These are phyloP conservation scores for Xylariaceae sp. DNA, from an alignment of 2,329 filamentous ascomycete species.

Conservation along the genomic window DNA sequence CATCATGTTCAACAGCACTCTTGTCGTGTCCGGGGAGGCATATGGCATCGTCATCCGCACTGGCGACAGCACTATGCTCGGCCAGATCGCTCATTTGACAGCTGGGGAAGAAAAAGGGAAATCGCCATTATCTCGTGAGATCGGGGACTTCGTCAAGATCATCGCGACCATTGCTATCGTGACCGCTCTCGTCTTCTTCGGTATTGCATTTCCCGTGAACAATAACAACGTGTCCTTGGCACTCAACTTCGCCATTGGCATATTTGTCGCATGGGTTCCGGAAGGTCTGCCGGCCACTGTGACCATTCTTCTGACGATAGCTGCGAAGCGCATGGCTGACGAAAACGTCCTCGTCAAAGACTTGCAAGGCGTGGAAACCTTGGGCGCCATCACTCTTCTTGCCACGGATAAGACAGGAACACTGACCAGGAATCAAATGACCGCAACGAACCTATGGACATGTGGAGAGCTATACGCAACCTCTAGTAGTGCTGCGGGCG, in stretches of 20 bases:
- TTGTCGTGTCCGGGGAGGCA: background rate
- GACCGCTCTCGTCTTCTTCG: background rate
- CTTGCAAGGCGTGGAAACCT: background rate
- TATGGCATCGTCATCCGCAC: conserved; percentile 3
- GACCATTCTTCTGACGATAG: background rate
- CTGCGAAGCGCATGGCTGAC: background rate
- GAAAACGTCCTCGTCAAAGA: conserved; percentile 2
- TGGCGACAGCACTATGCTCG: conserved; percentile 2
- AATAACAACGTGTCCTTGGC: background rate
- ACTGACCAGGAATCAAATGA: conserved; percentile 2
- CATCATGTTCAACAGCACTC: background rate
- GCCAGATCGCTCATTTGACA: conserved; percentile 1
- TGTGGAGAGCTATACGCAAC: background rate
- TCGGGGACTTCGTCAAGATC: conserved; percentile 2
- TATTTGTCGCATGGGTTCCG: conserved; percentile 1
- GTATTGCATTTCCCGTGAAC: background rate
- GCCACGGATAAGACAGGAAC: conserved; percentile 4
- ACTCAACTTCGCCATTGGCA: conserved; percentile 1
- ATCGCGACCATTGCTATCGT: background rate
- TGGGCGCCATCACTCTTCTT: conserved; percentile 1
- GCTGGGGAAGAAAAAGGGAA: background rate
- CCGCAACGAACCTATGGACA: background rate
- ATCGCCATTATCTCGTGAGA: background rate
- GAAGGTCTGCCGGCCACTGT: conserved; percentile 3
- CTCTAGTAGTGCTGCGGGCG: background rate